These are phyloP conservation scores for Euclidium syriacum DNA, from an alignment of 345 rosid species.

Conservation along the genomic window DNA sequence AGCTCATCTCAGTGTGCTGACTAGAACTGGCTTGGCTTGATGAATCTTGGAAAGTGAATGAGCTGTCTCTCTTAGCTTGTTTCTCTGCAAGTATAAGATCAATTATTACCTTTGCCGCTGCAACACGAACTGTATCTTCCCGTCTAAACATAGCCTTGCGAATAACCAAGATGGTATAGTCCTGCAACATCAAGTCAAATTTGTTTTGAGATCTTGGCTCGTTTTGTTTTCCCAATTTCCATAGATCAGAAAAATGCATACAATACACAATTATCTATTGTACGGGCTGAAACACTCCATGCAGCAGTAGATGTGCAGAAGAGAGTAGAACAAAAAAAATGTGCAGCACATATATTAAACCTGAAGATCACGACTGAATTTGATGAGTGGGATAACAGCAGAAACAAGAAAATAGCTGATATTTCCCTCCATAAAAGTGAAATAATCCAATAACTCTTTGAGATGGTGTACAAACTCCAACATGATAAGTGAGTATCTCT, in stretches of 20 bases:
- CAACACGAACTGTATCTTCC: constrained; percentile 70
- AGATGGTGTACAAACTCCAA: constrained; percentile 60
- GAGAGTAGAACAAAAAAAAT: neutral
- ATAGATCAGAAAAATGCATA: neutral
- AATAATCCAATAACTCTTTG: constrained; percentile 84
- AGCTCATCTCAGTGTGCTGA: constrained; percentile 60
- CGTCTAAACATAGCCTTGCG: constrained; percentile 87
- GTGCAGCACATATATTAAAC: constrained; percentile 28
- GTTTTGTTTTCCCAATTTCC: neutral
- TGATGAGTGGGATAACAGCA: constrained; percentile 66
- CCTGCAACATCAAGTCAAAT: constrained; percentile 35
- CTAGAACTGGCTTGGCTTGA: constrained; percentile 92
- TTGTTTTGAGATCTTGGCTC: neutral
- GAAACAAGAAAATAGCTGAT: constrained; percentile 54
- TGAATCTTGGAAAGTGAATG: constrained; percentile 62
- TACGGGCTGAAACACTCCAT: neutral
- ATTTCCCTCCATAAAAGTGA: constrained; percentile 56
- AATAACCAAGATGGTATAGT: constrained; percentile 61
- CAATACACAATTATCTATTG: neutral
- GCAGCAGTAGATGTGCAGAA: constrained; percentile 2
- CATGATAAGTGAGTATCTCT: constrained; percentile 52
- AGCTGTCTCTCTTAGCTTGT: constrained; percentile 43
- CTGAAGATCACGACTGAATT: constrained; percentile 60
- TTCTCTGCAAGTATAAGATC: constrained; percentile 69
- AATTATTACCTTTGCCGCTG: constrained; percentile 55